Evolutionary conservation across 768 basidiomycete genomes (phyloP).

Genomic region (Boletus sp.): DNA sequence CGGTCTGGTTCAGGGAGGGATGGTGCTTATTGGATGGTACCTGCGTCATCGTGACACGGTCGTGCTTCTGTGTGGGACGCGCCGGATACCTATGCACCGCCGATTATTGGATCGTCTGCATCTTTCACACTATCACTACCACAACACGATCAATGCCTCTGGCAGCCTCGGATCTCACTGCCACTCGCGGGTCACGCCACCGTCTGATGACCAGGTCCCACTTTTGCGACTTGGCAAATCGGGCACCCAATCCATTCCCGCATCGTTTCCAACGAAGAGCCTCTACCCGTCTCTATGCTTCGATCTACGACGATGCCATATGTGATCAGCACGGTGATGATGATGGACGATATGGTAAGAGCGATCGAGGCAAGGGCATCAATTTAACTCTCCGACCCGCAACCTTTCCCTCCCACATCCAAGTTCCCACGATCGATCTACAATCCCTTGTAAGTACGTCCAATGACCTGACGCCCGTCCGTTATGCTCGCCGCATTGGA

Average conservation of each 20-base stretch:
- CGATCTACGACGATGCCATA: background rate
- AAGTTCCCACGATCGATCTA: background rate
- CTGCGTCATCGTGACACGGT: slow-evolving; percentile 3
- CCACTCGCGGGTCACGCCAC: background rate
- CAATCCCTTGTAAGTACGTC: background rate
- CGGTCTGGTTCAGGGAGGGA: background rate
- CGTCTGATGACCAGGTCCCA: background rate
- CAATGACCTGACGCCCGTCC: background rate
- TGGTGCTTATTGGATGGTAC: background rate
- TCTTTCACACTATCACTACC: background rate
- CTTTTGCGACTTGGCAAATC: background rate
- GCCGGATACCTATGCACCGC: background rate
- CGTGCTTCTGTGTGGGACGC: background rate
- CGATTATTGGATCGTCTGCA: background rate
- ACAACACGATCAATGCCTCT: background rate
- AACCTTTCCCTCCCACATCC: background rate
- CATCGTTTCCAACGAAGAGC: background rate
- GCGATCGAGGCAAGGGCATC: background rate
- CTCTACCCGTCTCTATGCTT: background rate
- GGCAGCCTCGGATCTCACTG: background rate
- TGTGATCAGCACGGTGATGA: background rate
- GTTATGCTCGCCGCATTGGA: slow-evolving; percentile 8
- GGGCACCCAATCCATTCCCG: background rate
- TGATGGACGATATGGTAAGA: background rate
- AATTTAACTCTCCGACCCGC: background rate